Base-by-base conservation (phyloP, 345 rosid species). In the Lenwebbia sp. region DNA sequence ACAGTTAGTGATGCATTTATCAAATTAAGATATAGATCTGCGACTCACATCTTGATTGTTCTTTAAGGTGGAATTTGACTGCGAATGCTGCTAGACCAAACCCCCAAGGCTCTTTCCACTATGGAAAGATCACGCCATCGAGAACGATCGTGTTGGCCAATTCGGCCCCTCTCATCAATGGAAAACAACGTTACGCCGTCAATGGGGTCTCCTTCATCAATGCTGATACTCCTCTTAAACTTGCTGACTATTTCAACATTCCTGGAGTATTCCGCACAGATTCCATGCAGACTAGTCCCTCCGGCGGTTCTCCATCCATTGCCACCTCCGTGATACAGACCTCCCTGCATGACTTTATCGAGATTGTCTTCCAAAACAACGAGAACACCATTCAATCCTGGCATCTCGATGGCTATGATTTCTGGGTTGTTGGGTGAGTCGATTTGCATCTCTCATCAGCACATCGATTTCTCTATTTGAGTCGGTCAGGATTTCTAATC, bases 51-150 rank as follows among this genome's bases (percentile, higher is more conserved):
- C 10, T 33, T 83, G 17, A 28, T 85, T 75, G 9, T 62, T 74
- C 30, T 75, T 85, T 76, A 57, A 88, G 89, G 86, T 85, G 89
- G 89, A 88, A 88, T 75, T 57, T 88, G 83, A 85, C 89, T n/a
- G 89, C 89, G 3, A 88, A 83, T 82, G 89, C 89, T 15, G 89
- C 89, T 6, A 85, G 89, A 83, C 89, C 89, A 7, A 88, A 88
- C 62, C 89, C 89, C 51, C 89, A 88, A 54, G 89, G 89, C n/a
- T 88, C 89, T 7, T 88, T 85, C 87, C 89, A 88, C 83, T 88
- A 88, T 30, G 89, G 89, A 57, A 82, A 41, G 85, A 88, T 88
- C 41, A 85, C 84, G 7, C 89, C 89, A 23, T 82, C 89, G 40
- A 85, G 76, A 33, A 88, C 82, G 10, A 53, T 88, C 7, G 25